A percentile compares a stretch with the other conserved stretches of the same genome.
phyloP scores from a whole-genome alignment of 495 filamentous ascomycete genomes.

The Letharia lupina region DNA sequence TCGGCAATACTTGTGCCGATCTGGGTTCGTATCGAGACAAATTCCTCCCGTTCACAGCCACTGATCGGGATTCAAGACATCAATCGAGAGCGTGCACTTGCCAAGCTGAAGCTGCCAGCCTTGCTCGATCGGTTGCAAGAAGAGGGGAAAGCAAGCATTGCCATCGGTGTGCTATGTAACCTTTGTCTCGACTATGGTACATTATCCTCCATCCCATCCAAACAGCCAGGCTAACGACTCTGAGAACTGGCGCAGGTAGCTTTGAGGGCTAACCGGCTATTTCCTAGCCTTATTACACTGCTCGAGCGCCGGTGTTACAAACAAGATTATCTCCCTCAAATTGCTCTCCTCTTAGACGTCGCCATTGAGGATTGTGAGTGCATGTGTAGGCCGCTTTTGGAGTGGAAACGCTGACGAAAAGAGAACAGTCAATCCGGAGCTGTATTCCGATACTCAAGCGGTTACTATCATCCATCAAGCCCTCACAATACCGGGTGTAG shows the following conservation, averaged over 20 bases:
- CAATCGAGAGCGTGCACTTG: slow-evolving; percentile 59
- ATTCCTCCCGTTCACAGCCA: slow-evolving; percentile 3
- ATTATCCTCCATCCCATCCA: not conserved
- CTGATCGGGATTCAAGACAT: slow-evolving; percentile 45
- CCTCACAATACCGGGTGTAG: not conserved
- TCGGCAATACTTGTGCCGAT: slow-evolving; percentile 79
- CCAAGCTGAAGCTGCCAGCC: slow-evolving; percentile 45
- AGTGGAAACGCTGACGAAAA: not conserved
- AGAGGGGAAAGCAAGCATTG: slow-evolving; percentile 45
- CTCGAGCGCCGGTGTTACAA: slow-evolving; percentile 33
- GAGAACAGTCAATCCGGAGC: not conserved
- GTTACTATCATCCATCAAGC: slow-evolving; percentile 1
- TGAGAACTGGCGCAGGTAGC: slow-evolving; percentile 49
- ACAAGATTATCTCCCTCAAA: slow-evolving; percentile 31
- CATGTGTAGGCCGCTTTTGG: not conserved
- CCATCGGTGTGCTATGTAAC: slow-evolving; percentile 63
- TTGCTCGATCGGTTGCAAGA: slow-evolving; percentile 47
- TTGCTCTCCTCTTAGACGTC: slow-evolving; percentile 19
- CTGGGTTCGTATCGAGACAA: slow-evolving; percentile 45
- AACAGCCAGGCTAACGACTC: slow-evolving; percentile 18
- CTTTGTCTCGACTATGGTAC: slow-evolving; percentile 67
- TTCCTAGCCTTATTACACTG: slow-evolving; percentile 36
- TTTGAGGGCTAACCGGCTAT: slow-evolving; percentile 50
- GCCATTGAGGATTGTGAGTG: slow-evolving; percentile 22
- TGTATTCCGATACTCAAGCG: slow-evolving; percentile 5